Percentiles rank a stretch among this genome's conserved stretches.
Conservation (phyloP, 2,329 filamentous ascomycete species). For the Endoconidiophora laricicola region DNA sequence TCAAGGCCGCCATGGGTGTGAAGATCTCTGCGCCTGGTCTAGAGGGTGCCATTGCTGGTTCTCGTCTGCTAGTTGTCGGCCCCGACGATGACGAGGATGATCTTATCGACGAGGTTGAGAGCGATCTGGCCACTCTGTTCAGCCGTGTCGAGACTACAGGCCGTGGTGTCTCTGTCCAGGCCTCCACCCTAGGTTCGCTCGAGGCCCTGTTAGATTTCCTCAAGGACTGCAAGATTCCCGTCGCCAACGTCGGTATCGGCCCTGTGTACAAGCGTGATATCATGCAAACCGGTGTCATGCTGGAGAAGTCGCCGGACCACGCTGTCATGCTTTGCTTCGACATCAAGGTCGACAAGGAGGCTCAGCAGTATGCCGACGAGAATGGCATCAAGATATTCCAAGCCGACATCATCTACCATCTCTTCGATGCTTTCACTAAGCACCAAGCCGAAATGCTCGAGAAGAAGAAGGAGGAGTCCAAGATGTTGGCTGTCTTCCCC, state of each 20-base stretch:
- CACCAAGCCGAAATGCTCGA: slow-evolving; percentile 79
- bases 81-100: slow-evolving; percentile 95
- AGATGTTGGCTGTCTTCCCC: slow-evolving; percentile 91
- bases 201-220: slow-evolving; percentile 95
- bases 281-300: slow-evolving; percentile 86
- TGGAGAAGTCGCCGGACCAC: slow-evolving; percentile 86
- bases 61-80: slow-evolving; percentile 81
- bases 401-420: slow-evolving; percentile 96
- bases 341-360: slow-evolving; percentile 97
- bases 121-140: slow-evolving; percentile 79
- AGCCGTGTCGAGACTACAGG: slow-evolving; percentile 83
- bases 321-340: slow-evolving; percentile 99
- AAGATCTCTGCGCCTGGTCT: slow-evolving; percentile 96
- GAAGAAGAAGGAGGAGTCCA: slow-evolving; percentile 90
- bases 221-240: slow-evolving; percentile 88
- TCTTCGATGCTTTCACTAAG: slow-evolving; percentile 91
- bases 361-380: slow-evolving; percentile 76
- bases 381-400: slow-evolving; percentile 96
- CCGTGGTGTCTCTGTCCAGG: slow-evolving; percentile 90
- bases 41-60: slow-evolving; percentile 91
- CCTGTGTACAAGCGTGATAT: slow-evolving; percentile 97
- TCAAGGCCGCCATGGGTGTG: slow-evolving; percentile 94
- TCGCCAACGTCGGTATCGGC: slow-evolving; percentile 91
- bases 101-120: slow-evolving; percentile 89
- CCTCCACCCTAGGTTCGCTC: slow-evolving; percentile 89